Evolutionary conservation across 2,329 filamentous ascomycete species (phyloP).

Genomic region (Aspergillus sp.): DNA sequence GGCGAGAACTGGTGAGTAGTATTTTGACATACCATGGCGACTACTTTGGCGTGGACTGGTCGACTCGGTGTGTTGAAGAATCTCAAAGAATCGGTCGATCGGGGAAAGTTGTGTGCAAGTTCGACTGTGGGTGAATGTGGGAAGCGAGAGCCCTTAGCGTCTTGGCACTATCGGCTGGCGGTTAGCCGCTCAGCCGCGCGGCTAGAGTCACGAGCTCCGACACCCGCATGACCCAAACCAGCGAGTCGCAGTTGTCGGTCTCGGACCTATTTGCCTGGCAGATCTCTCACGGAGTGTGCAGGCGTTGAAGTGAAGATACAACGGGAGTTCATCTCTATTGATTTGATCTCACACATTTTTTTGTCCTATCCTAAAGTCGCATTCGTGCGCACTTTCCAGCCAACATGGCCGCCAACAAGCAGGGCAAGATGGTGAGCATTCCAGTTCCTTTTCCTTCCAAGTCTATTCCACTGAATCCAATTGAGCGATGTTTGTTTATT

Average conservation of each 20-base stretch:
- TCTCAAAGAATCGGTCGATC: slow-evolving; percentile 32
- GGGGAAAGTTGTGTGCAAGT: slow-evolving; percentile 33
- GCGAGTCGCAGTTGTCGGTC: background rate
- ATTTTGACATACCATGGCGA: slow-evolving; percentile 53
- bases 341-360: slow-evolving; percentile 29
- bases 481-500: background rate
- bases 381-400: slow-evolving; percentile 47
- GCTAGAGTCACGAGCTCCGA: slow-evolving; percentile 14
- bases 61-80: slow-evolving; percentile 42
- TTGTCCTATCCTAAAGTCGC: slow-evolving; percentile 44
- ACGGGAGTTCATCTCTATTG: slow-evolving; percentile 29
- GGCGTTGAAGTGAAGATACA: slow-evolving; percentile 23
- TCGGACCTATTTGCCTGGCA: slow-evolving; percentile 15
- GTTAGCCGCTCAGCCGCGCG: slow-evolving; percentile 33
- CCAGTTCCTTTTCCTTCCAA: slow-evolving; percentile 15
- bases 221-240: slow-evolving; percentile 16
- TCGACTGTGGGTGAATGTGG: slow-evolving; percentile 41
- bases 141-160: slow-evolving; percentile 45
- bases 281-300: slow-evolving; percentile 23
- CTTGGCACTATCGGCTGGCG: slow-evolving; percentile 37
- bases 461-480: slow-evolving; percentile 5
- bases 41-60: slow-evolving; percentile 46
- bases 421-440: slow-evolving; percentile 96
- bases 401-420: slow-evolving; percentile 76
- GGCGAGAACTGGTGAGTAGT: slow-evolving; percentile 14